Evolutionary conservation across 371 early-diverging fungal genomes (phyloP).

Genomic region (Coemansia sp.): DNA sequence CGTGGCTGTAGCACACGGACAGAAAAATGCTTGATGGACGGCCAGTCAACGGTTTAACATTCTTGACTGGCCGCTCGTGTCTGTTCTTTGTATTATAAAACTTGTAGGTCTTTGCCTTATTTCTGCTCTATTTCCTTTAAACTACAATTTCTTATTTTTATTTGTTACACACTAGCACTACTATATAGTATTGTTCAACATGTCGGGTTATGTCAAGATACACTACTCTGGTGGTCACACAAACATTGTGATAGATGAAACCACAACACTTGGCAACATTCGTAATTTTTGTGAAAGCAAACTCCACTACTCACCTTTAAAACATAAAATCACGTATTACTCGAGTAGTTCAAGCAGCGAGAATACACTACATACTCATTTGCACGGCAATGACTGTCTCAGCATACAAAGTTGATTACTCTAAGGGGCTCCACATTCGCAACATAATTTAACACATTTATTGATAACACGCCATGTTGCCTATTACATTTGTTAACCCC

Average conservation of each 20-base stretch:
- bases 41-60: too few species aligned
- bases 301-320: background rate
- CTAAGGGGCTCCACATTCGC: background rate
- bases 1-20: too few species aligned
- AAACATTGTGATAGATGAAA: background rate
- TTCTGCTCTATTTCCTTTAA: too few species aligned
- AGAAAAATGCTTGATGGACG: too few species aligned
- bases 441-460: background rate
- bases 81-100: too few species aligned
- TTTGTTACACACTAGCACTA: too few species aligned
- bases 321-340: background rate
- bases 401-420: background rate
- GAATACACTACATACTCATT: background rate
- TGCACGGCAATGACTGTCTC: background rate
- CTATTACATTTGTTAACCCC: background rate
- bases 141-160: too few species aligned
- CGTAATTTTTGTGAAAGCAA: background rate
- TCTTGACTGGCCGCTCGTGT: too few species aligned
- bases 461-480: background rate
- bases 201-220: too few species aligned
- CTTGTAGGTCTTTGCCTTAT: too few species aligned
- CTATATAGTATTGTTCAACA: too few species aligned
- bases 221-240: too few species aligned
- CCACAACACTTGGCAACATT: background rate
- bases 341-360: background rate